Percentiles rank a stretch among this genome's conserved stretches.
Evolutionary conservation across 2,329 filamentous ascomycete genomes (phyloP).

Genomic region (Aspergillus carbonarius): DNA sequence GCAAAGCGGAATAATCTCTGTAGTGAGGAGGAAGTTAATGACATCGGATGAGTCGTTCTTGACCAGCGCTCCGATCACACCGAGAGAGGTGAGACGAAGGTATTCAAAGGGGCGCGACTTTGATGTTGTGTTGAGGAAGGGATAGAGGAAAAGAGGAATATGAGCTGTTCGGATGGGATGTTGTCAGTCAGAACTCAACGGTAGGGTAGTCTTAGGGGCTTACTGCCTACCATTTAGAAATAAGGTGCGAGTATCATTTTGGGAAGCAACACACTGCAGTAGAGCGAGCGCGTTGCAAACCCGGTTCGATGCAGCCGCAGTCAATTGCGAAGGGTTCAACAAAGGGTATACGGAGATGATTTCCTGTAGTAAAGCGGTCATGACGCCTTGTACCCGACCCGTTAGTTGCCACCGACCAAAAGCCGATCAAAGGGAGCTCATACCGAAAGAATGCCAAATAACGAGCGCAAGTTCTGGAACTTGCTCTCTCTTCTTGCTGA

Average conservation of each 20-base stretch:
- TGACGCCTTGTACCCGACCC: slow-evolving; percentile 66
- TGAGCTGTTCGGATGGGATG: slow-evolving; percentile 63
- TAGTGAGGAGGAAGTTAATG: slow-evolving; percentile 97
- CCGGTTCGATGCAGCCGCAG: slow-evolving; percentile 92
- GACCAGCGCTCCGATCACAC: slow-evolving; percentile 93
- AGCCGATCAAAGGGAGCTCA: slow-evolving; percentile 30
- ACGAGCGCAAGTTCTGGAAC: slow-evolving; percentile 95
- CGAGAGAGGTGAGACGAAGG: slow-evolving; percentile 88
- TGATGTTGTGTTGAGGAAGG: slow-evolving; percentile 97
- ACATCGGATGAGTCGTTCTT: slow-evolving; percentile 99
- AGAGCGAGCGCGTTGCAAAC: slow-evolving; percentile 97
- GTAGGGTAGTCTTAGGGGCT: slow-evolving; percentile 4
- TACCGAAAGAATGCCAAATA: slow-evolving; percentile 98
- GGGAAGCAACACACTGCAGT: slow-evolving; percentile 93
- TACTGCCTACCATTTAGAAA: slow-evolving; percentile 78
- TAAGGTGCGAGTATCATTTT: slow-evolving; percentile 90
- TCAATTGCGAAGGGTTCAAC: slow-evolving; percentile 93
- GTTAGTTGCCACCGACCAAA: slow-evolving; percentile 7
- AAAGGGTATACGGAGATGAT: slow-evolving; percentile 98
- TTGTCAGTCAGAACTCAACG: slow-evolving; percentile 8
- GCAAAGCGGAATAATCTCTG: slow-evolving; percentile 96
- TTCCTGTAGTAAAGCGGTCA: slow-evolving; percentile 95
- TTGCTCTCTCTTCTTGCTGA: slow-evolving; percentile 98
- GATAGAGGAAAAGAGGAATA: slow-evolving; percentile 95
- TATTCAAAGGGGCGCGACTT: slow-evolving; percentile 98